Evolutionary conservation across 352 stramenopile genomes (phyloP).

Genomic region (Labyrinthula sp.): DNA sequence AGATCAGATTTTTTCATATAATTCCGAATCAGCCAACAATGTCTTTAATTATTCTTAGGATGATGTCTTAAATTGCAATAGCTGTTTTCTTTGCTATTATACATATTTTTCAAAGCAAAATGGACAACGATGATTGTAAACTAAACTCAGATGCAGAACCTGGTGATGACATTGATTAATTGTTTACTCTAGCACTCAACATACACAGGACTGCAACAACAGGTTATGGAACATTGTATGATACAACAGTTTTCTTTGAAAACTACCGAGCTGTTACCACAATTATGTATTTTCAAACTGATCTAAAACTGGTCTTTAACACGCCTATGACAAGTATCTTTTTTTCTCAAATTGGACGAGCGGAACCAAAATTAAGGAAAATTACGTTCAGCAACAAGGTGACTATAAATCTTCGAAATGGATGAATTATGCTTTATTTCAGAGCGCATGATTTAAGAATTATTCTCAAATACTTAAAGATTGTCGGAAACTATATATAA

Average conservation of each 20-base stretch:
- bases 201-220: constrained; percentile 14
- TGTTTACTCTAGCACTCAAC: constrained; percentile 11
- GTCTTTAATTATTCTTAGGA: too few species aligned
- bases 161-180: constrained; percentile 13
- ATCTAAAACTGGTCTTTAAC: constrained; percentile 20
- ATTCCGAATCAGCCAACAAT: too few species aligned
- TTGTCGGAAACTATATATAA: too few species aligned
- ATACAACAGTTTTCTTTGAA: constrained; percentile 8
- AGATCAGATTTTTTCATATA: too few species aligned
- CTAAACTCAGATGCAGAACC: too few species aligned
- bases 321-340: constrained; percentile 7
- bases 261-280: constrained; percentile 6
- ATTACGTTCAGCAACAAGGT: constrained; percentile 28
- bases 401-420: constrained; percentile 8
- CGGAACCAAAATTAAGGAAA: constrained; percentile 7
- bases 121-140: too few species aligned
- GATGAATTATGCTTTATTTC: constrained; percentile 18
- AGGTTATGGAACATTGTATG: constrained; percentile 4
- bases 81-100: too few species aligned
- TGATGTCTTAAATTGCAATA: too few species aligned
- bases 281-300: constrained; percentile 15
- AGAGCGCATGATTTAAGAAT: constrained; percentile 24
- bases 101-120: too few species aligned
- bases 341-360: constrained; percentile 17
- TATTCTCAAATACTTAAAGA: constrained; percentile 15